Evolutionary conservation across 129 eudicot species (phyloP), one percentile per base, ranked within the genome.

Genomic region (Daucus carota): DNA sequence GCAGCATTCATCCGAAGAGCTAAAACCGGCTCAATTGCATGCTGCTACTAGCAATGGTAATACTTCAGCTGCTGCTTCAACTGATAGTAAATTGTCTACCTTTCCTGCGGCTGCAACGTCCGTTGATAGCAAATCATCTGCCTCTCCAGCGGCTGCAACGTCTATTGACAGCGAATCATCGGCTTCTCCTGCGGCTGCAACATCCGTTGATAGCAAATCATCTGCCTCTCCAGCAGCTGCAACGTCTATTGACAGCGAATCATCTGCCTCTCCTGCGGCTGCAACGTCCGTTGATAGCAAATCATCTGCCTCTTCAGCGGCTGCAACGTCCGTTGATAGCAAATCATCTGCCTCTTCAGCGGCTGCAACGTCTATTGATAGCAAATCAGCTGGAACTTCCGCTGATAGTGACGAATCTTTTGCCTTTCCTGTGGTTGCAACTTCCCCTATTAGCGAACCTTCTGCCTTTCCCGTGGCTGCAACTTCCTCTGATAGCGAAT

Each of bases 1-100:
- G 81, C 92, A 85, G 79, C 98, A 90, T 52, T 48, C 80, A 13
- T 79, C 70, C 4, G 96, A 90, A 28, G 90, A 85, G 11, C 47
- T 86, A 0, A 90, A 90, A 31, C 85, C 90, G 57, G 83, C 92
- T 44, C 52, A 87, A 3, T 76, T 84, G 22, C 80, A 90, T 8
- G 47, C 76, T 24, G 54, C 80, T 28, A 84, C 75, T 38, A 60
- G 80, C 57, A 70, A 82, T 31, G 83, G 88, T 8, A 88, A 88
- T 77, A 85, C 87, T 74, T 85, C 94, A 0, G 87, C 88, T 0
- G 89, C 89, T 54, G 84, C 88, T 45, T 82, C 96, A 12, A 36
- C 81, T 40, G 81, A 81, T 42, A 87, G 83, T 32, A 75, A 85
- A 34, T n/a, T 8, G 8, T 26, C 82, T 10, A 6, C 81, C 18